phyloP scores from a whole-genome alignment of 2,329 filamentous ascomycete species.

The Biscogniauxia marginata region DNA sequence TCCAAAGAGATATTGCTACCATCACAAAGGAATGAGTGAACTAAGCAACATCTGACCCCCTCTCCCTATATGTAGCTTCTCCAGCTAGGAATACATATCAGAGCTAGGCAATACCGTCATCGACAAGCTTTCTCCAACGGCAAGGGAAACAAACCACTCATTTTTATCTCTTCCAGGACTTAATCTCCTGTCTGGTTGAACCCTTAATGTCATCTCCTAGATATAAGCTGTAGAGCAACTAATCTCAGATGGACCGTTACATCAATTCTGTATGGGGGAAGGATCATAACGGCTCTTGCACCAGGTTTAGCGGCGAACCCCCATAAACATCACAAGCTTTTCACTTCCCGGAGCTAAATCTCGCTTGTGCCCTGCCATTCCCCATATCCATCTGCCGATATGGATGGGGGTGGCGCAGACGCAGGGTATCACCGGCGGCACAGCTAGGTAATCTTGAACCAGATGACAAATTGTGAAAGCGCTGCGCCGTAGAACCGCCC shows the following conservation, averaged over 20 bases:
- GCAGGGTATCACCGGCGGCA: neutral
- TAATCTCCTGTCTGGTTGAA: neutral
- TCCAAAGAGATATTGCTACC: neutral
- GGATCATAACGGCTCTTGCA: too few species aligned
- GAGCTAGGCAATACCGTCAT: neutral
- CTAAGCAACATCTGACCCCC: neutral
- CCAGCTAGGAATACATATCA: neutral
- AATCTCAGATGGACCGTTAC: neutral
- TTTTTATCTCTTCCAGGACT: neutral
- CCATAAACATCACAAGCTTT: neutral
- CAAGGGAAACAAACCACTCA: neutral
- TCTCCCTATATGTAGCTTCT: neutral
- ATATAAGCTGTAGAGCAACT: neutral
- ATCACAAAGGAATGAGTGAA: neutral
- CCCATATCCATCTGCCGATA: neutral
- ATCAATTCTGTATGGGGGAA: neutral
- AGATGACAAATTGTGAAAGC: too few species aligned
- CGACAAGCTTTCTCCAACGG: neutral
- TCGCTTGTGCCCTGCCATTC: neutral
- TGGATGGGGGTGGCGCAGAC: neutral
- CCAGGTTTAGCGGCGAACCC: too few species aligned
- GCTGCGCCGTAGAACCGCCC: too few species aligned
- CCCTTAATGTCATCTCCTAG: neutral
- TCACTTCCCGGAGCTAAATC: neutral
- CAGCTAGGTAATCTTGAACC: neutral